Conservation (phyloP, 768 basidiomycete species). For the Punctularia strigosozonata region DNA sequence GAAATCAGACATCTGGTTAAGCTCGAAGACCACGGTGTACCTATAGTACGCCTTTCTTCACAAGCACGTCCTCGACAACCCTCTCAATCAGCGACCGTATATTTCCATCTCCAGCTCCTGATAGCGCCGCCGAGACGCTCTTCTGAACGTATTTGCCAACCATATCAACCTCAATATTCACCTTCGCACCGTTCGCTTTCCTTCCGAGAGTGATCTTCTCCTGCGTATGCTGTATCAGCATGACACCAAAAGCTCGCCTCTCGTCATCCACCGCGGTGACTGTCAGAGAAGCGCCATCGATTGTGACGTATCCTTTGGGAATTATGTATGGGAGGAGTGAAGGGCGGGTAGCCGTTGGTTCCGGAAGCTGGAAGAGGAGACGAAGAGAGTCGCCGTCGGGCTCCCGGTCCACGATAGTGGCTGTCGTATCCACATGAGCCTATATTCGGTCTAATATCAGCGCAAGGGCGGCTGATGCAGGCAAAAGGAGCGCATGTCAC, state of each 20-base stretch:
- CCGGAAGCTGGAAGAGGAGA: slow-evolving; percentile 65
- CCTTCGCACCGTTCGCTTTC: slow-evolving; percentile 67
- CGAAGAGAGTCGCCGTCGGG: slow-evolving; percentile 86
- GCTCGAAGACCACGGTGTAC: slow-evolving; percentile 1
- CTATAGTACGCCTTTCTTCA: slow-evolving; percentile 27
- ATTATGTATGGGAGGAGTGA: slow-evolving; percentile 76
- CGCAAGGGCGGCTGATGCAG: neutral
- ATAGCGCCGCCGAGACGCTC: slow-evolving; percentile 60
- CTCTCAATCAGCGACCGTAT: slow-evolving; percentile 41
- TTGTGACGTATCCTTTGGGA: slow-evolving; percentile 86
- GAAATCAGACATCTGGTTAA: neutral
- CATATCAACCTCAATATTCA: slow-evolving; percentile 95
- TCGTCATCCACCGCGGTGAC: slow-evolving; percentile 66
- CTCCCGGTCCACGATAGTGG: slow-evolving; percentile 49
- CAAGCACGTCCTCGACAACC: slow-evolving; percentile 43
- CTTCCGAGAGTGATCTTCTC: slow-evolving; percentile 69
- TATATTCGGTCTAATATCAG: slow-evolving; percentile 18
- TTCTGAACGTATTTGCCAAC: slow-evolving; percentile 87
- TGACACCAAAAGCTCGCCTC: slow-evolving; percentile 64
- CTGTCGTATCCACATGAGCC: slow-evolving; percentile 93
- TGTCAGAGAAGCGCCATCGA: slow-evolving; percentile 92
- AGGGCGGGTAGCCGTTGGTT: slow-evolving; percentile 41
- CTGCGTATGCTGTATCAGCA: slow-evolving; percentile 95
- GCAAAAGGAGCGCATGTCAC: slow-evolving; percentile 30
- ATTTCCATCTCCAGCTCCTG: slow-evolving; percentile 37